A percentile compares a stretch with the other conserved stretches of the same genome.
Conservation (phyloP, 164 flowering plant species). For the Sedum album region DNA sequence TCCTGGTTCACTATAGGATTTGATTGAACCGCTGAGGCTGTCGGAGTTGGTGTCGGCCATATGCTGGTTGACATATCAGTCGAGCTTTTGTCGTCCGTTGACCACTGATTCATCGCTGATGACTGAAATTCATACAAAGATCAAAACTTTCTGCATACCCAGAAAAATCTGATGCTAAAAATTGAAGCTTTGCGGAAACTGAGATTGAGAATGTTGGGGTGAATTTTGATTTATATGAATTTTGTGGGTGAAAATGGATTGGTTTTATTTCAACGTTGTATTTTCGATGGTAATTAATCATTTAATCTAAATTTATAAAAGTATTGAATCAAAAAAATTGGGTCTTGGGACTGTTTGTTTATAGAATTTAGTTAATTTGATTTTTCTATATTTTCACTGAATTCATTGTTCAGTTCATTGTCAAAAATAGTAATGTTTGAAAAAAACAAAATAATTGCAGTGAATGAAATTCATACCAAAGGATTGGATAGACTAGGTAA, state of each 20-base stretch:
- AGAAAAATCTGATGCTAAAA: background rate
- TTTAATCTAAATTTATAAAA: too few relatives aligned
- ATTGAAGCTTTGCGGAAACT: background rate
- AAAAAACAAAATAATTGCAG: background rate
- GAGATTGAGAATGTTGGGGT: too few relatives aligned
- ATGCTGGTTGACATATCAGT: constrained; percentile 39
- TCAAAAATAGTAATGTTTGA: background rate
- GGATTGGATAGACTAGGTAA: too few relatives aligned
- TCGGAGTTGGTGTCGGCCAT: constrained; percentile 7
- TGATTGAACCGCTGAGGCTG: background rate
- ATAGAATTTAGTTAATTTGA: too few relatives aligned
- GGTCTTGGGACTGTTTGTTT: background rate
- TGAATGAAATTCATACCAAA: too few relatives aligned
- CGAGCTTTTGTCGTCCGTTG: constrained; percentile 51
- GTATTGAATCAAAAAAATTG: too few relatives aligned
- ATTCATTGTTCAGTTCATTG: background rate
- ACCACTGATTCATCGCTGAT: constrained; percentile 60
- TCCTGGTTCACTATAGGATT: constrained; percentile 45
- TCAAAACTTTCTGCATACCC: background rate
- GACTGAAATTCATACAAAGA: background rate
- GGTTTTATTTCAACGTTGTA: too few relatives aligned
- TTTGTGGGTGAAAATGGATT: background rate
- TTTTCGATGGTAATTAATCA: background rate
- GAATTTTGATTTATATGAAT: background rate
- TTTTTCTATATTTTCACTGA: too few relatives aligned